Evolutionary conservation across 2,329 filamentous ascomycete genomes (phyloP).

Genomic region (Colletotrichum echinochloae): DNA sequence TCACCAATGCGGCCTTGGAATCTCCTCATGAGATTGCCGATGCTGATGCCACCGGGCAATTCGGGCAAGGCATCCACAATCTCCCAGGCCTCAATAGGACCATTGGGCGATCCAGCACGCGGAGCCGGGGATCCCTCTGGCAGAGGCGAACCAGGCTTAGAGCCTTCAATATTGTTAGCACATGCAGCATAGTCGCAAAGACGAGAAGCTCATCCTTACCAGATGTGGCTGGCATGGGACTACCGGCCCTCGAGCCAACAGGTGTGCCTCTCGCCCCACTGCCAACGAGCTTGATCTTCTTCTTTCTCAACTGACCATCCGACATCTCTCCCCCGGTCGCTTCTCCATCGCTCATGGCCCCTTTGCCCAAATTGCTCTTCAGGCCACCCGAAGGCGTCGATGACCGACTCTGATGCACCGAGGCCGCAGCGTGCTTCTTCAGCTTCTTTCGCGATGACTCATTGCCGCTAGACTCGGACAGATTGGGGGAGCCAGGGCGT

Average conservation of each 20-base stretch:
- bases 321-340: constrained; percentile 77
- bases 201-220: constrained; percentile 48
- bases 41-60: constrained; percentile 63
- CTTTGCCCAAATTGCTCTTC: constrained; percentile 60
- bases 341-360: constrained; percentile 78
- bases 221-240: constrained; percentile 62
- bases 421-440: constrained; percentile 69
- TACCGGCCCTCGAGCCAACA: constrained; percentile 70
- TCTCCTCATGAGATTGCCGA: constrained; percentile 64
- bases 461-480: constrained; percentile 92
- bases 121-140: constrained; percentile 37
- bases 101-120: constrained; percentile 51
- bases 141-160: constrained; percentile 43
- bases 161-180: constrained; percentile 31
- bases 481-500: constrained; percentile 85
- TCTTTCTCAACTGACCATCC: constrained; percentile 63
- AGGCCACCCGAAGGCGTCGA: constrained; percentile 65
- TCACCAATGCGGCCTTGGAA: constrained; percentile 67
- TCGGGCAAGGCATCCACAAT: constrained; percentile 66
- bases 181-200: not conserved
- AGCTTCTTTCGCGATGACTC: constrained; percentile 88
- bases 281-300: constrained; percentile 66
- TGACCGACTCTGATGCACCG: constrained; percentile 64
- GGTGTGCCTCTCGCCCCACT: constrained; percentile 63
- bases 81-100: constrained; percentile 62